Evolutionary conservation across 768 basidiomycete species (phyloP), one percentile per base, ranked within the genome.

Genomic region (Tephrocybe sp.): DNA sequence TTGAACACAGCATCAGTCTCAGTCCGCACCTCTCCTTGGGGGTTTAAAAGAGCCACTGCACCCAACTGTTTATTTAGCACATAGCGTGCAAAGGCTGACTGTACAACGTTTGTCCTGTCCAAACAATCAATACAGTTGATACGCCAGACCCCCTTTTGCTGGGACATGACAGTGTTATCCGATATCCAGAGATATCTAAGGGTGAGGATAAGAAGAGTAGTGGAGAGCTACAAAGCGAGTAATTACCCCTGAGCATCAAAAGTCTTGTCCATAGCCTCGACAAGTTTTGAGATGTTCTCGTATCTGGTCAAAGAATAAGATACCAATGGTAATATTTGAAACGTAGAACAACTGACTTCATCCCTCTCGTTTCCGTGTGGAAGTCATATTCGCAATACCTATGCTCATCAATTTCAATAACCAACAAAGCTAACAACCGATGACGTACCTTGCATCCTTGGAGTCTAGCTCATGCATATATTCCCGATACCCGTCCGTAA

Each of bases 111-210:
- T 12, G 96, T 98, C 44, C 96, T 75, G 63, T 98, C 96, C 34
- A 98, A 71, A 60, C 94, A 96, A 62, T 98, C 96, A 37, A 98
- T 95, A 64, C 96, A 98, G 61, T 96, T 98, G 19, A 93, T 81
- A 3, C 95, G 82, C 68, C 90, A 97, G 2, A 87, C 83, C 1
- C 92, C 92, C 50, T 82, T 85, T 65, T 98, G 95, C 60, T 83
- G 79, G 5, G 90, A 86, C 65, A 95, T 75, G 11, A 86, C 73
- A 12, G 71, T 71, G 25, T 82, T 72, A 47, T 87, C 79, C 1
- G 87, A 87, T 16, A 88, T 79, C 91, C 92, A 94, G 51, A 91
- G 79, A 63, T 88, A 95, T 25, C 88, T 91, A 24, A 37, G 31
- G 34, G 25, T 36, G 40, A n/a, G 39, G 52, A 55, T 12, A 24